A percentile compares a stretch with the other conserved stretches of the same genome.
These are phyloP conservation scores for Ganoderma multipileum DNA, from an alignment of 1,284 basidiomycete genomes.

Conservation along the genomic window DNA sequence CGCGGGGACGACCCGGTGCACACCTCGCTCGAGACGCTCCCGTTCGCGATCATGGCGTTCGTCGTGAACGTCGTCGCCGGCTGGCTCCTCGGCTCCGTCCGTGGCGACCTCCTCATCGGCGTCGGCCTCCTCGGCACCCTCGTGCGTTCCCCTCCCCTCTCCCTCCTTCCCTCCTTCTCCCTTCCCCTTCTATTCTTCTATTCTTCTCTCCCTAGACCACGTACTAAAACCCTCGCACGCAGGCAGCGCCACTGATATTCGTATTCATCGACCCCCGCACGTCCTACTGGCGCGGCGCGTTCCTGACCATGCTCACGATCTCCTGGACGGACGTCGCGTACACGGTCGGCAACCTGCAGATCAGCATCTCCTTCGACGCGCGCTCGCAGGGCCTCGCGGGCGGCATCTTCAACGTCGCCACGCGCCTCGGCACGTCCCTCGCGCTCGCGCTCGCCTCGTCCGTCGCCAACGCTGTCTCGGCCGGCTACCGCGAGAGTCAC, in stretches of 20 bases:
- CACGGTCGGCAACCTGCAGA: slow-evolving; percentile 44
- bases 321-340: slow-evolving; percentile 42
- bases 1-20: slow-evolving; percentile 39
- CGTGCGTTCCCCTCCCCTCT: background rate
- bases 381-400: slow-evolving; percentile 47
- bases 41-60: slow-evolving; percentile 38
- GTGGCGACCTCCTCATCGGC: background rate
- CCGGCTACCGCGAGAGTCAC: slow-evolving; percentile 28
- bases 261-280: slow-evolving; percentile 40
- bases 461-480: slow-evolving; percentile 40
- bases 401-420: slow-evolving; percentile 46
- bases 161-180: background rate
- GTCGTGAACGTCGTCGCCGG: slow-evolving; percentile 40
- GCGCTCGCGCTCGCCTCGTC: slow-evolving; percentile 43
- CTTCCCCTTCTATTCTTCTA: background rate
- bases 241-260: slow-evolving; percentile 43
- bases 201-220: too few species aligned
- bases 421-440: slow-evolving; percentile 45
- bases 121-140: background rate
- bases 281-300: slow-evolving; percentile 43
- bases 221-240: background rate
- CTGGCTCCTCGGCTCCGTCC: slow-evolving; percentile 29
- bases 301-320: slow-evolving; percentile 39
- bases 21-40: slow-evolving; percentile 34
- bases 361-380: slow-evolving; percentile 41